Base-by-base conservation (phyloP, 345 rosid genomes). In the Sonneratia caseolaris region DNA sequence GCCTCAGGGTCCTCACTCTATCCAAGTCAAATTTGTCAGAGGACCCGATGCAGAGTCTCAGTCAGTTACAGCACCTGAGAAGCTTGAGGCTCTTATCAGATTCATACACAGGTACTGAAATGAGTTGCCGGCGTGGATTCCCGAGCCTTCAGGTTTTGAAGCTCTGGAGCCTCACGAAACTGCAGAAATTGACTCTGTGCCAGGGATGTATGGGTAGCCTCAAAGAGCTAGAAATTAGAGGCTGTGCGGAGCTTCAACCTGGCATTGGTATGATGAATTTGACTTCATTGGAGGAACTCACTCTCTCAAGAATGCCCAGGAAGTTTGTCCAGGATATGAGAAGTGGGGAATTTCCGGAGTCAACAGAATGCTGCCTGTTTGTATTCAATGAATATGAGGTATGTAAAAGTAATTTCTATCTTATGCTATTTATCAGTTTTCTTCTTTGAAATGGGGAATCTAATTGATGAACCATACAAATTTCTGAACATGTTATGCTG, bases 181-280 rank as follows among this genome's bases (percentile, higher is more conserved):
- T 68, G 16, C 0, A 0, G 38, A 0, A 68, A 2, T 3, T 68
- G 7, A 22, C 0, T 12, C 5, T 67, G 3, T 7, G 1, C 15
- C 0, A 0, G n/a, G 53, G 36, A 4, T 32, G 36, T 5, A 45
- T 68, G 70, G 19, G 0, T 0, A 9, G 6, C 16, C 38, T 68
- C 5, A 0, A 43, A 13, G n/a, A 45, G 18, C 57, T 45, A 0
- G 57, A 68, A 21, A 11, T 42, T 40, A 21, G 73, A 3, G 19
- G 14, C 16, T 49, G 55, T 14, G 18, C 55, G 4, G 15, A 49
- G 16, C 55, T 49, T 27, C 18, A 49, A 12, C 18, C 13, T 3
- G 15, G 5, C 55, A 13, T 4, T 19, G 55, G 55, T 49, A 16
- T 49, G 55, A 19, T 12, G 19, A 1, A 15, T 14, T 19, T 8